These are phyloP conservation scores for Corchorus olitorius DNA, from an alignment of 345 rosid species.

Conservation along the genomic window DNA sequence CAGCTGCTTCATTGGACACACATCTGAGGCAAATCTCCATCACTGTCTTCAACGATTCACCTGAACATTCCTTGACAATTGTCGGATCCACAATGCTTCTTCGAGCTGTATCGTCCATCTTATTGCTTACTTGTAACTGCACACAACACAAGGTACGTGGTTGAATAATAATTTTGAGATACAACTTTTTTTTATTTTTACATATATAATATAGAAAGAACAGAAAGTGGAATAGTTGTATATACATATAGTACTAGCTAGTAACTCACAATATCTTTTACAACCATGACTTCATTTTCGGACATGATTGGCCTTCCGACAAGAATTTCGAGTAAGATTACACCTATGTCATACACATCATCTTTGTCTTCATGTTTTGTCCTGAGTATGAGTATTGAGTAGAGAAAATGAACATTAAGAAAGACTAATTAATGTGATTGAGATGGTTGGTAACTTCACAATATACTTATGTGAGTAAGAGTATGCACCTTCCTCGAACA, in stretches of 20 bases:
- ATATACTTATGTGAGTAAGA: not conserved
- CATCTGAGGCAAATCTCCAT: conserved; percentile 53
- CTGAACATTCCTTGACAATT: conserved; percentile 48
- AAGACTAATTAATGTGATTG: not conserved
- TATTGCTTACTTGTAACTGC: conserved; percentile 51
- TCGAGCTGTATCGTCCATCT: conserved; percentile 38
- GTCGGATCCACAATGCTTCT: conserved; percentile 51
- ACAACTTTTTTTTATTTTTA: not conserved
- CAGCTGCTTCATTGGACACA: conserved; percentile 34
- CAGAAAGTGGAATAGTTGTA: not conserved
- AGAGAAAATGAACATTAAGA: not conserved
- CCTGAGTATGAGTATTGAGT: conserved; percentile 28
- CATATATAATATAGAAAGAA: not conserved
- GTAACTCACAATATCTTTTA: conserved; percentile 53
- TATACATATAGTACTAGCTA: not conserved
- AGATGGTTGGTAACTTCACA: not conserved
- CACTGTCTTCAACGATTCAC: conserved; percentile 53
- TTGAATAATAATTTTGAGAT: not conserved
- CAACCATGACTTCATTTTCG: conserved; percentile 35
- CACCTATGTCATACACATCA: conserved; percentile 58
- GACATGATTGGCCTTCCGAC: conserved; percentile 52
- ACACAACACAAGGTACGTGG: not conserved
- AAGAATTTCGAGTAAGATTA: conserved; percentile 58
- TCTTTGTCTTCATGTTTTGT: conserved; percentile 31
- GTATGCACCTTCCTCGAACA: conserved; percentile 28